phyloP scores from a whole-genome alignment of 495 filamentous ascomycete species.

The Sordaria brevicollis region DNA sequence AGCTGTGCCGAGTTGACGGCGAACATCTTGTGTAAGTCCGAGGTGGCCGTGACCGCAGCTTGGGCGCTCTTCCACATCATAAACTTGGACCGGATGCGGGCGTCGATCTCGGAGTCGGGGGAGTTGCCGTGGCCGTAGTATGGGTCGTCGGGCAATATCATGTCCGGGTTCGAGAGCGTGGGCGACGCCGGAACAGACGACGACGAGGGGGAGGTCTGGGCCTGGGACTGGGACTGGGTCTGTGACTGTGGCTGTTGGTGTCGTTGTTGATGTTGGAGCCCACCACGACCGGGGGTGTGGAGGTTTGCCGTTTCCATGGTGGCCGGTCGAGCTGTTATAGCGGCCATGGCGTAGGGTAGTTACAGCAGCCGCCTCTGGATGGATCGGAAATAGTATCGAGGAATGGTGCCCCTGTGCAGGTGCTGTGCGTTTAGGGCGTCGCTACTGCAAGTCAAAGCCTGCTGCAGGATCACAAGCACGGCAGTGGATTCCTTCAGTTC shows the following conservation, averaged over 20 bases:
- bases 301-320: slow-evolving; percentile 24
- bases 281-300: not conserved
- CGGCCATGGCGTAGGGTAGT: not conserved
- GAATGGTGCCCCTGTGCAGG: too few relatives aligned
- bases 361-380: too few relatives aligned
- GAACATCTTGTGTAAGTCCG: slow-evolving; percentile 23
- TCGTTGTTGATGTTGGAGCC: slow-evolving; percentile 12
- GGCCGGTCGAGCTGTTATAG: slow-evolving; percentile 13
- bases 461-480: not conserved
- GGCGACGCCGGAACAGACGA: slow-evolving; percentile 49
- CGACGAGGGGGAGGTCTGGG: slow-evolving; percentile 24
- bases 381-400: not conserved
- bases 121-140: slow-evolving; percentile 40
- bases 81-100: slow-evolving; percentile 25
- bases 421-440: not conserved
- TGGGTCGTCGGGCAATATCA: slow-evolving; percentile 70
- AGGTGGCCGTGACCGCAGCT: slow-evolving; percentile 16
- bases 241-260: slow-evolving; percentile 20
- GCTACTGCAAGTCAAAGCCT: not conserved
- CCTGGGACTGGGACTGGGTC: too few relatives aligned
- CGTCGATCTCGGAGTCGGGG: slow-evolving; percentile 27
- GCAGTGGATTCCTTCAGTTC: not conserved
- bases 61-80: slow-evolving; percentile 38
- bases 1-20: slow-evolving; percentile 15
- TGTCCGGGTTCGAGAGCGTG: slow-evolving; percentile 85